Base-by-base conservation (phyloP, 192 early-diverging fungal species). In the Backusella tuberculispora region DNA sequence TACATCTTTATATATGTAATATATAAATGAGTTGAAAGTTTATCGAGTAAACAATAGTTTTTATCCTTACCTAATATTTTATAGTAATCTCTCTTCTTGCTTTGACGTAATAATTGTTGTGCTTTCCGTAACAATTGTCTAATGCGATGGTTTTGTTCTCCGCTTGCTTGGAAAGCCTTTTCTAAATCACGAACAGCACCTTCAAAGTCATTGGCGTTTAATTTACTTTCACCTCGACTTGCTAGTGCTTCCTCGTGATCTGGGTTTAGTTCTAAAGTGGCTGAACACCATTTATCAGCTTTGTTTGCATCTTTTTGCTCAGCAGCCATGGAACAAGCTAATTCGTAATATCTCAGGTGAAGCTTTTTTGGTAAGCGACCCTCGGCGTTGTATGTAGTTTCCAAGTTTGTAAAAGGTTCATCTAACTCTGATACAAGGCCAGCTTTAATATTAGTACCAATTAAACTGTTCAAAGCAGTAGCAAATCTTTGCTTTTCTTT, bases 21-120 rank as follows among this genome's bases (percentile, higher is more conserved):
- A 53, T 21, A 24, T 21, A 56, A 24, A 24, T 19, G 50, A 19
- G 50, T 24, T 6, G 15, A 19, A 40, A 46, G 47, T 19, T 0
- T 43, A 43, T 43, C 4, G 42, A 43, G 42, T 43, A 43, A 43
- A 43, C 42, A 9, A 9, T 43, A 9, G 10, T 9, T 43, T 43
- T 5, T 4, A 10, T 43, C 34, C 7, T 66, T 74, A 78, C 69
- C 69, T 41, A 99, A 83, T 29, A 98, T 92, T 83, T 99, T 99
- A 86, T 99, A 99, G 77, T 99, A 99, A 76, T 99, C 96, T 73
- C 90, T 93, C 66, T 85, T 84, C 78, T 89, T 85, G 34, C 85
- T 86, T 78, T 86, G 84, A 66, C 83, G 81, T 40, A 80, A 66
- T 66, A 94, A 74, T 69, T 83, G 71, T 75, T 93, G 87, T 0